A percentile compares a stretch with the other conserved stretches of the same genome.
These are phyloP conservation scores for Cichorium intybus DNA, from an alignment of 140 eudicot genomes.

Conservation along the genomic window DNA sequence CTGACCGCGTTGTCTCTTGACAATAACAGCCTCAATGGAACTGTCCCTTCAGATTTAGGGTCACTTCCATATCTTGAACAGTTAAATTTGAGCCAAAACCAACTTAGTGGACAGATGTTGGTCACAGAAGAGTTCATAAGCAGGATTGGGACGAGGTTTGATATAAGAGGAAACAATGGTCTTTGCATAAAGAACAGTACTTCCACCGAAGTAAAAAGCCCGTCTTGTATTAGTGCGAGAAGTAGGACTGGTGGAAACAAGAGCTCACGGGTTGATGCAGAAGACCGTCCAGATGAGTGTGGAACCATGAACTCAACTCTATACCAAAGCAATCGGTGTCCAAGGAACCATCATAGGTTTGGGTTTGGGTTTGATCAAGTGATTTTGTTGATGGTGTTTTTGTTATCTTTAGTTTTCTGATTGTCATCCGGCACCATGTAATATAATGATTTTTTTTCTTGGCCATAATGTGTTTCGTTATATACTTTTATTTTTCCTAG, in stretches of 20 bases:
- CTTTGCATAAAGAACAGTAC: constrained; percentile 36
- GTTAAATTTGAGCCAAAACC: constrained; percentile 56
- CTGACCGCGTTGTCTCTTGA: constrained; percentile 59
- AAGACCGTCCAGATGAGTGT: constrained; percentile 25
- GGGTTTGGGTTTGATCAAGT: constrained; percentile 2
- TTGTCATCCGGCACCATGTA: constrained; percentile 3
- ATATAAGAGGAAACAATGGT: constrained; percentile 55
- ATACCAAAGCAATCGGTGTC: constrained; percentile 24
- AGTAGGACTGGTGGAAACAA: constrained; percentile 23
- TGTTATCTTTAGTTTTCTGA: constrained; percentile 10
- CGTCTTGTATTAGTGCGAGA: constrained; percentile 27
- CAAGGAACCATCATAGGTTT: constrained; percentile 20
- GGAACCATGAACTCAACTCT: constrained; percentile 31
- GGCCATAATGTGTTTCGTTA: not conserved
- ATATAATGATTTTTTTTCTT: constrained; percentile 19
- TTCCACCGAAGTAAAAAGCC: constrained; percentile 18
- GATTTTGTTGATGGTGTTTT: constrained; percentile 17
- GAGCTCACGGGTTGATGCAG: constrained; percentile 28
- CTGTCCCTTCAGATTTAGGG: constrained; percentile 47
- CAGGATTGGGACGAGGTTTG: constrained; percentile 55
- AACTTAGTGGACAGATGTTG: constrained; percentile 44
- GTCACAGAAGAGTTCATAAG: constrained; percentile 45
- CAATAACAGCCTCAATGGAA: constrained; percentile 52
- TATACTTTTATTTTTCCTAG: not conserved
- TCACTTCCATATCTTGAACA: constrained; percentile 48